Conservation (phyloP, 2,329 filamentous ascomycete genomes). For the Fusarium irregulare region DNA sequence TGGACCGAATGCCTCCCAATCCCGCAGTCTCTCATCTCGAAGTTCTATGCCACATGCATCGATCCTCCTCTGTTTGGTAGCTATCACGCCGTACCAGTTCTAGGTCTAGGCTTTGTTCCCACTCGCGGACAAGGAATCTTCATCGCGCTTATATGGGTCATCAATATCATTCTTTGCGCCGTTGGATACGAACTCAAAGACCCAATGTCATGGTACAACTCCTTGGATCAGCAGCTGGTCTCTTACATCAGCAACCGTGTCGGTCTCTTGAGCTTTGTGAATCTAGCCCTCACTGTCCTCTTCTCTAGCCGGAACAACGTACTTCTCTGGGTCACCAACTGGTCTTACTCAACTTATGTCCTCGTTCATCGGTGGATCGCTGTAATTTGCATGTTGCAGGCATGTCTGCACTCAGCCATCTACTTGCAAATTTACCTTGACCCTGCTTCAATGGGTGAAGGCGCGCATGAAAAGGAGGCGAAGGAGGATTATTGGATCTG, state of each 20-base stretch:
- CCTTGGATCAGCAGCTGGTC: not conserved
- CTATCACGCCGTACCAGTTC: not conserved
- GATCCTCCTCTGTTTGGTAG: not conserved
- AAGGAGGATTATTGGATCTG: slow-evolving; percentile 56
- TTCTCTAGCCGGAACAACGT: slow-evolving; percentile 61
- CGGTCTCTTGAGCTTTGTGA: slow-evolving; percentile 54
- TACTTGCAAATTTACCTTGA: slow-evolving; percentile 51
- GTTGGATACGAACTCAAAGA: not conserved
- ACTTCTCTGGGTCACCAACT: slow-evolving; percentile 60
- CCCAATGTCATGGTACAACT: not conserved
- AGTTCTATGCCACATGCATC: not conserved
- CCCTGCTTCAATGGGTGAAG: not conserved
- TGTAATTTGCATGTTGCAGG: slow-evolving; percentile 57
- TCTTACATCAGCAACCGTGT: slow-evolving; percentile 49
- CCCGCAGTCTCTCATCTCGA: not conserved
- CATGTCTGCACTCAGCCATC: slow-evolving; percentile 58
- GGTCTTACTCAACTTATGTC: slow-evolving; percentile 60
- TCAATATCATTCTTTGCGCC: not conserved
- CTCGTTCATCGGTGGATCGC: slow-evolving; percentile 63
- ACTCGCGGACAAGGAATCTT: not conserved
- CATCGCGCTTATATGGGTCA: not conserved
- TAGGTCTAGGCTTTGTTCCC: not conserved
- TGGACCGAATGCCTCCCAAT: not conserved
- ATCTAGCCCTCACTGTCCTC: slow-evolving; percentile 56
- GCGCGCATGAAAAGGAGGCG: slow-evolving; percentile 41